Percentiles rank a stretch among this genome's conserved stretches.
Evolutionary conservation across 2,329 filamentous ascomycete genomes (phyloP).

Genomic region (Penicillium oxalicum): DNA sequence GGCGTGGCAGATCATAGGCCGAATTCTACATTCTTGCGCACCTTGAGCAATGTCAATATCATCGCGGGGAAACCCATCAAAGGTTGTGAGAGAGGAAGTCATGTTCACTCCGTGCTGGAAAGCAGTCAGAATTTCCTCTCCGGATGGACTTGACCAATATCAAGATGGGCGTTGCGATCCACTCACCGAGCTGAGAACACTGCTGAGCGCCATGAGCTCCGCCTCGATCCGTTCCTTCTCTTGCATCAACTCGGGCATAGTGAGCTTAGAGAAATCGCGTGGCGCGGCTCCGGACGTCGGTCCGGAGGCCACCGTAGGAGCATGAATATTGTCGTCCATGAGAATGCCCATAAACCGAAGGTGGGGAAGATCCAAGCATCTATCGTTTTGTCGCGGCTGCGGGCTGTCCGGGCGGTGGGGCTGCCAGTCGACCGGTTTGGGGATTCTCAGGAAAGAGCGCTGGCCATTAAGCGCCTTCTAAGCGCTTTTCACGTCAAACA

Average conservation of each 20-base stretch:
- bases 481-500: background rate
- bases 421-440: conserved; percentile 10
- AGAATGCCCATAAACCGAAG: conserved; percentile 45
- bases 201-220: conserved; percentile 76
- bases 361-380: conserved; percentile 15
- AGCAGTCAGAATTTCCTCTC: background rate
- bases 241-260: conserved; percentile 71
- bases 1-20: background rate
- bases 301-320: conserved; percentile 70
- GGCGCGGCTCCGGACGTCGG: conserved; percentile 55
- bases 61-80: conserved; percentile 84
- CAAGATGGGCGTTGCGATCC: background rate
- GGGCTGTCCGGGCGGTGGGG: background rate
- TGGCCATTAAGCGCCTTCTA: background rate
- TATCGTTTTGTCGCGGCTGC: background rate
- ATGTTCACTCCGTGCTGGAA: conserved; percentile 83
- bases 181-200: conserved; percentile 80
- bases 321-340: conserved; percentile 61
- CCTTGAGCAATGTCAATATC: conserved; percentile 95
- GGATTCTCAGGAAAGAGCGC: conserved; percentile 13
- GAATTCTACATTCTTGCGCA: conserved; percentile 39
- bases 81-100: conserved; percentile 78
- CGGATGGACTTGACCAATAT: conserved; percentile 10
- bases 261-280: conserved; percentile 61
- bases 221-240: conserved; percentile 81